Percentiles rank a stretch among this genome's conserved stretches.
These are phyloP conservation scores for Trichophyton benhamiae DNA, from an alignment of 2,329 filamentous ascomycete species.

Conservation along the genomic window DNA sequence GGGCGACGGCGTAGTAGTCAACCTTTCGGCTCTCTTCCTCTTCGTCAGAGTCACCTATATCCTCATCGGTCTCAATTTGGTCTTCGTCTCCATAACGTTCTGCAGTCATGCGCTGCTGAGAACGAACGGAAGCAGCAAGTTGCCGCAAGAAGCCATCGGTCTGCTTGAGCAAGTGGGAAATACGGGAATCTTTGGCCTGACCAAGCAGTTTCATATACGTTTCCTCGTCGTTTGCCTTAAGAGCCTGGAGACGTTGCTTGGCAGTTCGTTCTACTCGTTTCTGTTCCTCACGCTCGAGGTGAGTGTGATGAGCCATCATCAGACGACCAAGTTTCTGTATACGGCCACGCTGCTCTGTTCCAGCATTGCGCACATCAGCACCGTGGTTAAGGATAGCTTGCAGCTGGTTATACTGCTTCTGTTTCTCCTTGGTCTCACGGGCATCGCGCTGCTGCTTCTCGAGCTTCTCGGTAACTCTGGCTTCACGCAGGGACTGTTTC, in stretches of 20 bases:
- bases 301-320: slow-evolving; percentile 82
- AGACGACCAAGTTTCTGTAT: slow-evolving; percentile 75
- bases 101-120: slow-evolving; percentile 73
- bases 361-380: slow-evolving; percentile 59
- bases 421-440: slow-evolving; percentile 90
- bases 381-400: slow-evolving; percentile 74
- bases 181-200: slow-evolving; percentile 98
- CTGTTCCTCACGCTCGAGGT: slow-evolving; percentile 98
- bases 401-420: slow-evolving; percentile 89
- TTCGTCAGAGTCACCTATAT: slow-evolving; percentile 56
- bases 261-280: slow-evolving; percentile 94
- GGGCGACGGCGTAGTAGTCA: slow-evolving; percentile 96
- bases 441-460: slow-evolving; percentile 98
- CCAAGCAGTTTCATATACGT: slow-evolving; percentile 96
- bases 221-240: slow-evolving; percentile 98
- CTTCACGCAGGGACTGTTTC: slow-evolving; percentile 91
- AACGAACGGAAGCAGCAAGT: slow-evolving; percentile 85
- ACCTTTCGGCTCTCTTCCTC: slow-evolving; percentile 67
- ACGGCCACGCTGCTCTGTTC: slow-evolving; percentile 56
- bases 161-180: slow-evolving; percentile 90
- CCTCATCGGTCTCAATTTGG: slow-evolving; percentile 47
- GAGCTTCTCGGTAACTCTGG: slow-evolving; percentile 93
- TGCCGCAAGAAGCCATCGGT: slow-evolving; percentile 96
- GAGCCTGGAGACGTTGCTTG: slow-evolving; percentile 96
- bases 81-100: slow-evolving; percentile 62